Percentiles rank a stretch among this genome's conserved stretches.
Evolutionary conservation across 2,329 filamentous ascomycete genomes (phyloP).

Genomic region (Fusarium sp.): DNA sequence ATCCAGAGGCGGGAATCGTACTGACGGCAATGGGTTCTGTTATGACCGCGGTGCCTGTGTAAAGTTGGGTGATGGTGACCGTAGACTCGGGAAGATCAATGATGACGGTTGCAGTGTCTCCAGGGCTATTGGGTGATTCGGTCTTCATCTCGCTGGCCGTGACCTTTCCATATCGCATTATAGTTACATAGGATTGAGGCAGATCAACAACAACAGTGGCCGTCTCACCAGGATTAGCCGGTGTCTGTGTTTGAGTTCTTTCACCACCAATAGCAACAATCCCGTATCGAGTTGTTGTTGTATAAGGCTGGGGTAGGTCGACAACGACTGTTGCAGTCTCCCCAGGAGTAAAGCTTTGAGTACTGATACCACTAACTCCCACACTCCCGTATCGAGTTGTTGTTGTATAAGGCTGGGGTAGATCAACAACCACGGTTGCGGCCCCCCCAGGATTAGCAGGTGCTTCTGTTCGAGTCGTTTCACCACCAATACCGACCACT

Average conservation of each 20-base stretch:
- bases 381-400: no score
- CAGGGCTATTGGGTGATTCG: not conserved
- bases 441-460: not conserved
- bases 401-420: not conserved
- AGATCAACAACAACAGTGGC: not conserved
- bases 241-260: not conserved
- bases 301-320: not conserved
- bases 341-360: no score
- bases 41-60: not conserved
- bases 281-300: not conserved
- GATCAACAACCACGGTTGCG: not conserved
- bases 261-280: not conserved
- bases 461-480: not conserved
- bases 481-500: not conserved
- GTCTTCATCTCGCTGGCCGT: not conserved
- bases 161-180: not conserved
- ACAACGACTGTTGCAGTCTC: not conserved
- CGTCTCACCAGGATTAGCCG: not conserved
- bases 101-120: slow-evolving; percentile 1
- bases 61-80: slow-evolving; percentile 3
- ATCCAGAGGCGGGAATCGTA: slow-evolving; percentile 1
- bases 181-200: not conserved
- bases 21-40: not conserved
- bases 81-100: slow-evolving; percentile 1
- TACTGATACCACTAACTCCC: no score